Evolutionary conservation across 176 grass and related monocot species (phyloP).

Genomic region (Carex scoparia): DNA sequence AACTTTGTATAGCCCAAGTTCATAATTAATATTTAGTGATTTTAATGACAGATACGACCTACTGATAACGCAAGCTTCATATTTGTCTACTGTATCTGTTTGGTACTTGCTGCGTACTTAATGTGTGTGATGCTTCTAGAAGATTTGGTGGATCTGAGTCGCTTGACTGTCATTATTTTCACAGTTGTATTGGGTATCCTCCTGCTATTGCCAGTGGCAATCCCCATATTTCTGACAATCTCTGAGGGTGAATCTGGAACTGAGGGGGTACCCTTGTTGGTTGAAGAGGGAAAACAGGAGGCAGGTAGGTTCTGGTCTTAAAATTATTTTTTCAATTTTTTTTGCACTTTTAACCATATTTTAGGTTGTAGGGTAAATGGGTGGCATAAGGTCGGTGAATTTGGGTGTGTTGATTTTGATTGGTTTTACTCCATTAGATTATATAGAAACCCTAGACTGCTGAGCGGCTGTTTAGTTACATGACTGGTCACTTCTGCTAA

Average conservation of each 20-base stretch:
- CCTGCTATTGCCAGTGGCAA: slow-evolving; percentile 56
- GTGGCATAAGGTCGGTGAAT: not conserved
- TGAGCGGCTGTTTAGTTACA: not conserved
- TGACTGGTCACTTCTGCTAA: not conserved
- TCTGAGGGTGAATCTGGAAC: slow-evolving; percentile 32
- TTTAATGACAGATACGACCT: slow-evolving; percentile 35
- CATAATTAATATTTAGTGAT: not conserved
- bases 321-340: not conserved
- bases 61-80: slow-evolving; percentile 70
- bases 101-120: slow-evolving; percentile 73
- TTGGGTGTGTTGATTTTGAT: not conserved
- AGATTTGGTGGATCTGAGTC: slow-evolving; percentile 63
- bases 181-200: slow-evolving; percentile 52
- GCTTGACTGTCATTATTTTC: slow-evolving; percentile 31
- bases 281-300: slow-evolving; percentile 24
- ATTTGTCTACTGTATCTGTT: slow-evolving; percentile 70
- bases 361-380: not conserved
- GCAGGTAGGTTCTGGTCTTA: slow-evolving; percentile 16
- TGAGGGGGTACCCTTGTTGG: slow-evolving; percentile 33
- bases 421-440: not conserved
- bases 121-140: slow-evolving; percentile 82
- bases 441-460: not conserved
- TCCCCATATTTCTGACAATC: slow-evolving; percentile 60
- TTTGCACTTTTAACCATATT: not conserved
- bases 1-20: not conserved